Evolutionary conservation across 345 rosid genomes (phyloP).

Genomic region (Arabidopsis arenosa): DNA sequence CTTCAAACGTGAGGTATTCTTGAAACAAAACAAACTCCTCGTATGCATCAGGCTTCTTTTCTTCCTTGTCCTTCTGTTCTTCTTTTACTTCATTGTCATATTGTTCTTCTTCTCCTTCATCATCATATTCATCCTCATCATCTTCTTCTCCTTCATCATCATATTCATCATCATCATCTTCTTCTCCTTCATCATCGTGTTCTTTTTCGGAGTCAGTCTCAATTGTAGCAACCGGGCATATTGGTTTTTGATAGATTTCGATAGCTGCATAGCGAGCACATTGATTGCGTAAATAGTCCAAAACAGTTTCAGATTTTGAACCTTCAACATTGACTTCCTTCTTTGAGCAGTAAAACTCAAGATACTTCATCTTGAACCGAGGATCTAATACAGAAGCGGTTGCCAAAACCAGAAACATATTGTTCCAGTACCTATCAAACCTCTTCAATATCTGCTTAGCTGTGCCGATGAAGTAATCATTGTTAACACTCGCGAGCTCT

Average conservation of each 20-base stretch:
- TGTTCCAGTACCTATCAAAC: constrained; percentile 73
- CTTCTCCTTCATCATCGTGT: not conserved
- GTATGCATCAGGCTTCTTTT: constrained; percentile 41
- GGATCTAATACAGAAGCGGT: constrained; percentile 83
- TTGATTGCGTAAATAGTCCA: constrained; percentile 69
- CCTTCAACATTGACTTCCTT: constrained; percentile 68
- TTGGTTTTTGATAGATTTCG: constrained; percentile 42
- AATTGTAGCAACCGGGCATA: constrained; percentile 30
- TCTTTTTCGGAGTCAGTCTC: constrained; percentile 29
- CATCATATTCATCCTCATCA: constrained; percentile 8
- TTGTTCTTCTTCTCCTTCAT: constrained; percentile 35
- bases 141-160: constrained; percentile 37
- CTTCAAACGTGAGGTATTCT: constrained; percentile 72
- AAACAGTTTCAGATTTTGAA: constrained; percentile 60
- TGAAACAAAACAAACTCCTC: constrained; percentile 55
- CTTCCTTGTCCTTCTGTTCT: not conserved
- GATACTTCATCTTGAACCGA: constrained; percentile 77
- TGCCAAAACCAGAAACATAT: constrained; percentile 69
- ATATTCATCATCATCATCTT: constrained; percentile 1
- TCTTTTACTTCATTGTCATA: not conserved
- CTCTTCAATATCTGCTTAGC: constrained; percentile 31
- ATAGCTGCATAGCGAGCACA: constrained; percentile 56
- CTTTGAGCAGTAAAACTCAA: constrained; percentile 74
- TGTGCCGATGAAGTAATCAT: not conserved
- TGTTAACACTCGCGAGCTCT: constrained; percentile 27